Evolutionary conservation across 768 basidiomycete species (phyloP).

Genomic region (Xerocomellus amylosporus): DNA sequence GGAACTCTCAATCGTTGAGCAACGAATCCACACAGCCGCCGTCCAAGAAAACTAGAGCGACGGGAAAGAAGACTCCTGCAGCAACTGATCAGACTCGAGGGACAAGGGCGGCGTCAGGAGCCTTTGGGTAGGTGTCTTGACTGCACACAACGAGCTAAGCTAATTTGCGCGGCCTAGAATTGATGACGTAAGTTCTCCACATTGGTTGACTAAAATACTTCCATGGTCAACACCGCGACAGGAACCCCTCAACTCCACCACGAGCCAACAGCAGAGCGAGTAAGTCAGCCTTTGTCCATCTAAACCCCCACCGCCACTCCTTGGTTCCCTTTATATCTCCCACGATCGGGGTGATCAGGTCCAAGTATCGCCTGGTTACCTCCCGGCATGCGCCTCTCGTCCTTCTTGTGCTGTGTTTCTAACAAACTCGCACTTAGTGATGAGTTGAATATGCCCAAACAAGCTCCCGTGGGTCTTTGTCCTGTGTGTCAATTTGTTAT

Average conservation of each 20-base stretch:
- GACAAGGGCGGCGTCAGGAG: constrained; percentile 16
- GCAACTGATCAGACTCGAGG: constrained; percentile 14
- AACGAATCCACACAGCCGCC: constrained; percentile 25
- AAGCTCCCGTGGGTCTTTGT: constrained; percentile 27
- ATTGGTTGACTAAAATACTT: constrained; percentile 19
- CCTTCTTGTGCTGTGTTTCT: constrained; percentile 64
- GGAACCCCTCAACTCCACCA: constrained; percentile 27
- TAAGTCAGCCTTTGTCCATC: constrained; percentile 30
- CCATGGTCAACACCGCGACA: constrained; percentile 17
- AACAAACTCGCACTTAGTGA: constrained; percentile 51
- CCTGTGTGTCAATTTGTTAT: background rate
- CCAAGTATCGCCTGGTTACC: constrained; percentile 27
- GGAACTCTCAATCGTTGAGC: background rate
- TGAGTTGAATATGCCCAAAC: constrained; percentile 38
- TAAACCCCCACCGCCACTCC: constrained; percentile 9
- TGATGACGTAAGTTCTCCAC: constrained; percentile 32
- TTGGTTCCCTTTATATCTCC: constrained; percentile 11
- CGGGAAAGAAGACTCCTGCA: constrained; percentile 16
- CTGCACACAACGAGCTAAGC: background rate
- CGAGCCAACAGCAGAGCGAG: constrained; percentile 25
- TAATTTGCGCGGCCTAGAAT: constrained; percentile 17
- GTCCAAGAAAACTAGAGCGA: constrained; percentile 42
- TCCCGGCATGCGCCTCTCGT: constrained; percentile 57
- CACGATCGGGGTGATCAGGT: constrained; percentile 22
- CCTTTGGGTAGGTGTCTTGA: constrained; percentile 7